phyloP scores from a whole-genome alignment of 1,284 basidiomycete species.

The Cronartium quercuum region DNA sequence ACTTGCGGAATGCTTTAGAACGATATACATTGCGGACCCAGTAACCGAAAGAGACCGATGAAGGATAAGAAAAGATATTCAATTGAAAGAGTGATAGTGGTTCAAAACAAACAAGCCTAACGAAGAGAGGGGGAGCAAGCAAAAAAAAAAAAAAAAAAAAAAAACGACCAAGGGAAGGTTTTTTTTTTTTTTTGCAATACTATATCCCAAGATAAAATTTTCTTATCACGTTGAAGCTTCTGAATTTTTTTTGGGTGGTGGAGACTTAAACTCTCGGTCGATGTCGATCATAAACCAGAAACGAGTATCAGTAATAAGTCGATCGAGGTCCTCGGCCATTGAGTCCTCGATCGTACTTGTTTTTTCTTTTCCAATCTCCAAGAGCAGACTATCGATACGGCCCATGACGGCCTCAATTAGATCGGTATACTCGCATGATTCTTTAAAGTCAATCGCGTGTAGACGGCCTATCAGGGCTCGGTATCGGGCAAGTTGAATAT shows the following conservation, averaged over 20 bases:
- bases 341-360: not conserved
- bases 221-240: too few relatives aligned
- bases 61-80: not conserved
- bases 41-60: not conserved
- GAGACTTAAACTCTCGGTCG: not conserved
- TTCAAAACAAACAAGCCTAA: not conserved
- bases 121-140: not conserved
- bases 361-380: slow-evolving; percentile 1
- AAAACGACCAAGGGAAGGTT: not conserved
- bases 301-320: slow-evolving; percentile 18
- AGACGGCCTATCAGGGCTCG: not conserved
- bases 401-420: slow-evolving; percentile 7
- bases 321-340: slow-evolving; percentile 8
- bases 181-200: not conserved
- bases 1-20: not conserved
- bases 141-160: not conserved
- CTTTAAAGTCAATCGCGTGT: slow-evolving; percentile 9
- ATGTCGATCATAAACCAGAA: slow-evolving; percentile 26
- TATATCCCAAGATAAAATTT: not conserved
- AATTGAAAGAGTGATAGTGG: not conserved
- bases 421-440: slow-evolving; percentile 9
- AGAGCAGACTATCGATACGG: slow-evolving; percentile 1
- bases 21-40: not conserved
- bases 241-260: too few relatives aligned
- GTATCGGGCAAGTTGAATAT: not conserved